Conservation (phyloP, 2,329 filamentous ascomycete species). For the Calonectria multiphialidica region DNA sequence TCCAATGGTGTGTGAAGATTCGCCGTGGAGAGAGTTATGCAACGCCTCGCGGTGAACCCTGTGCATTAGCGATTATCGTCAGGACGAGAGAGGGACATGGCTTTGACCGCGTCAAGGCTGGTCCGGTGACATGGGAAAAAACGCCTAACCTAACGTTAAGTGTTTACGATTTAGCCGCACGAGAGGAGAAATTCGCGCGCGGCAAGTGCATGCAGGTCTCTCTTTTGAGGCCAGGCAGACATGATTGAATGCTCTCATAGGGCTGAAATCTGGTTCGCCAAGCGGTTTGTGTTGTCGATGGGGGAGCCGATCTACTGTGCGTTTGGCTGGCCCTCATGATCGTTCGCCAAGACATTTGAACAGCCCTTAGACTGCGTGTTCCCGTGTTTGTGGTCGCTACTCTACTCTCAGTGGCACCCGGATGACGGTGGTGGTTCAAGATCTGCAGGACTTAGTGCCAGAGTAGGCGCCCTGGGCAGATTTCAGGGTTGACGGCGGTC, state of each 20-base stretch:
- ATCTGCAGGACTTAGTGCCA: background rate
- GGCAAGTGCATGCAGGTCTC: background rate
- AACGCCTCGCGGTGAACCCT: background rate
- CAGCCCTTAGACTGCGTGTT: background rate
- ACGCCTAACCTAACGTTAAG: background rate
- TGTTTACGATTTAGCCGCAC: background rate
- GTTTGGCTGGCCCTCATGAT: background rate
- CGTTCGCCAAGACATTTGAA: background rate
- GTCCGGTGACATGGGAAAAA: background rate
- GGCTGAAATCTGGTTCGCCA: background rate
- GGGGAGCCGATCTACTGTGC: background rate
- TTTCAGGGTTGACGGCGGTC: background rate
- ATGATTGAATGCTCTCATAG: background rate
- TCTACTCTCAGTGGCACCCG: background rate
- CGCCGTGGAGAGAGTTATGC: background rate
- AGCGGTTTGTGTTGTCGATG: background rate
- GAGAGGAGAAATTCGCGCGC: background rate
- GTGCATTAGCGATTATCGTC: too few species aligned
- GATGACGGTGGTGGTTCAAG: background rate
- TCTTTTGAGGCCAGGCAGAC: background rate
- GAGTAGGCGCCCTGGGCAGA: background rate
- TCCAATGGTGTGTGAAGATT: background rate
- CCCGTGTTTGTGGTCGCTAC: background rate
- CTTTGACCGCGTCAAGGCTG: background rate
- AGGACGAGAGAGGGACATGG: background rate